These are phyloP conservation scores for Chaetomiaceae sp. DNA, from an alignment of 2,329 filamentous ascomycete species.

Conservation along the genomic window DNA sequence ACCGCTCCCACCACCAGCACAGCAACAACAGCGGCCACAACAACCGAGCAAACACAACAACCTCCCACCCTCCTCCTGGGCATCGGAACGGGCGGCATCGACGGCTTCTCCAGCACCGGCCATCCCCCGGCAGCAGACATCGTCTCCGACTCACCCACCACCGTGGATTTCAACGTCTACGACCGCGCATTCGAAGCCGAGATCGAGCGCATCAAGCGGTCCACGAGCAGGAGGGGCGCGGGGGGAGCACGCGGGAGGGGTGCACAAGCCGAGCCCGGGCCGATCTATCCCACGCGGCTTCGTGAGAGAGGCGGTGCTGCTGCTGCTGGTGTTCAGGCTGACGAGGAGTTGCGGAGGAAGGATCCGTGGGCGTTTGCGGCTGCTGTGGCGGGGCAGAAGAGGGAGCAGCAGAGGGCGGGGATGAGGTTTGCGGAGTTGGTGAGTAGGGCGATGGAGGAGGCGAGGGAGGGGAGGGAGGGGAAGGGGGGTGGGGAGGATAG, in stretches of 20 bases:
- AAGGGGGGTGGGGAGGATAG: not conserved
- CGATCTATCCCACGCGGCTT: conserved; percentile 12
- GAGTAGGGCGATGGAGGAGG: conserved; percentile 11
- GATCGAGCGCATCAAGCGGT: conserved; percentile 61
- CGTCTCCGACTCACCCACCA: conserved; percentile 80
- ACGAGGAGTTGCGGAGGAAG: not conserved
- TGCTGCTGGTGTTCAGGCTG: not conserved
- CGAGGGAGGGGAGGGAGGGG: not conserved
- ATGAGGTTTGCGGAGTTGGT: conserved; percentile 23
- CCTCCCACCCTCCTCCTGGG: conserved; percentile 60
- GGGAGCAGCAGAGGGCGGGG: not conserved
- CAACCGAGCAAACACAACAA: conserved; percentile 33
- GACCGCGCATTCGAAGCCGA: conserved; percentile 83
- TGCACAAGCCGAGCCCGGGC: not conserved
- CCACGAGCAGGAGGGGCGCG: not conserved
- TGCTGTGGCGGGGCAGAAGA: not conserved
- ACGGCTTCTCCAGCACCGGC: conserved; percentile 41
- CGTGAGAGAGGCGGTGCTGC: not conserved
- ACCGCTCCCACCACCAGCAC: not conserved
- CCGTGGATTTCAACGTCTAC: conserved; percentile 83
- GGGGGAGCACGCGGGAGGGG: not conserved
- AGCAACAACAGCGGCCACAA: conserved; percentile 31
- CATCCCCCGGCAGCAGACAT: conserved; percentile 41
- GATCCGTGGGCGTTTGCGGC: not conserved
- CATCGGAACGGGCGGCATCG: conserved; percentile 63